Evolutionary conservation across 371 early-diverging fungal genomes (phyloP), one percentile per base, ranked within the genome.

Genomic region (Lichtheimia hyalospora): DNA sequence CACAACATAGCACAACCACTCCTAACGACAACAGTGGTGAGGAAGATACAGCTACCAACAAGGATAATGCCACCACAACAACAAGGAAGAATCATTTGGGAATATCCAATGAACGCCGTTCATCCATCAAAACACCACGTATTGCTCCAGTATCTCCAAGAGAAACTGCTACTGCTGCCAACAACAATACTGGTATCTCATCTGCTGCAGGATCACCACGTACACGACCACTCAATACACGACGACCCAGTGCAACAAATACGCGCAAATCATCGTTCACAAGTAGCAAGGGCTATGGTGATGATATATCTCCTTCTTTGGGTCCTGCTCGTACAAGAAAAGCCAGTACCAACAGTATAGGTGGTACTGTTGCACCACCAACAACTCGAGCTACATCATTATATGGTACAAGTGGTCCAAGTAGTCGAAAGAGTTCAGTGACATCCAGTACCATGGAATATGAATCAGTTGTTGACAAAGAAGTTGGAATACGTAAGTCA

Each of bases 1-100:
- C 51, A 5, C 24, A 58, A 2, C 54, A 42, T 39, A 43, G 50
- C 18, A 48, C 41, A 6, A 49, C 48, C 0, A 46, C 53, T 12
- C 50, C 40, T 10, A 61, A 61, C 41, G 61, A 50, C 12, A 65
- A 50, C 15, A 64, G 69, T 46, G 58, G 62, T 24, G 69, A 69
- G 15, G 69, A 69, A 40, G 65, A 69, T 34, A 48, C 46, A 57
- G 39, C 52, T 43, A 25, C 57, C 16, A 48, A 44, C 15, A 44
- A 51, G 20, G 2, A 42, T 15, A 44, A 55, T n/a, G 55, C 54
- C 27, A 57, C 41, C 18, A 13, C 53, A 15, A 24, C 49, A 21
- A 53, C 42, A 15, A 41, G 54, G 1, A 34, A 57, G 13, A 44
- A 40, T 21, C 28, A 39, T 48, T 42, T 43, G 20, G 48, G 23